Conservation (phyloP, 202 grass and related monocot species). For the Bolboschoenoplectus hybrid region DNA sequence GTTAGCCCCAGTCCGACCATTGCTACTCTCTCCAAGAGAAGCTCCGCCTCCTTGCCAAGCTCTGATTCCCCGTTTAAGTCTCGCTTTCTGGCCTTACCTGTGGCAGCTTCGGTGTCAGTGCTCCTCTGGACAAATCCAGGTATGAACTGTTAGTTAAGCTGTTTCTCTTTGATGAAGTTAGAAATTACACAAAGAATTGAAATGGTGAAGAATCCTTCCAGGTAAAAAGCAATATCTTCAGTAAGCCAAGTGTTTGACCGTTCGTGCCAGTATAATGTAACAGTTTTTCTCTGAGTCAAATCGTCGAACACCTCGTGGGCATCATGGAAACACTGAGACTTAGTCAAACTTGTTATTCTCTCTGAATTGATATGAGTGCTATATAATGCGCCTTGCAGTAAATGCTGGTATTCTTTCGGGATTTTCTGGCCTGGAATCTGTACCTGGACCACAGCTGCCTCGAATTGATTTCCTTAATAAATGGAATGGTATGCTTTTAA, state of each 20-base stretch:
- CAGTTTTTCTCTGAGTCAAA: slow-evolving; percentile 21
- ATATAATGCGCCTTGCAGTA: slow-evolving; percentile 53
- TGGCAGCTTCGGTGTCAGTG: slow-evolving; percentile 63
- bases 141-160: slow-evolving; percentile 24
- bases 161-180: background rate
- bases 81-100: slow-evolving; percentile 46
- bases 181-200: background rate
- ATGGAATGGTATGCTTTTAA: slow-evolving; percentile 72
- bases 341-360: background rate
- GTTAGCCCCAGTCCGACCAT: slow-evolving; percentile 25
- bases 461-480: slow-evolving; percentile 69
- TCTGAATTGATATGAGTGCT: background rate
- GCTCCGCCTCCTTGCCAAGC: background rate
- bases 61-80: background rate
- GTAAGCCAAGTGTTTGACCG: background rate
- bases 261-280: background rate
- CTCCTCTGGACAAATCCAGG: slow-evolving; percentile 80
- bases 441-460: slow-evolving; percentile 63
- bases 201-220: background rate
- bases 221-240: background rate
- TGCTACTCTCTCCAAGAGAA: slow-evolving; percentile 20
- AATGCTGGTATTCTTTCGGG: slow-evolving; percentile 87
- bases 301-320: background rate
- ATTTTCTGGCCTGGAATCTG: slow-evolving; percentile 72
- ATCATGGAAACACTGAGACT: slow-evolving; percentile 14